A percentile compares a stretch with the other conserved stretches of the same genome.
These are phyloP conservation scores for Stemphylium beticola DNA, from an alignment of 2,329 filamentous ascomycete genomes.

Conservation along the genomic window DNA sequence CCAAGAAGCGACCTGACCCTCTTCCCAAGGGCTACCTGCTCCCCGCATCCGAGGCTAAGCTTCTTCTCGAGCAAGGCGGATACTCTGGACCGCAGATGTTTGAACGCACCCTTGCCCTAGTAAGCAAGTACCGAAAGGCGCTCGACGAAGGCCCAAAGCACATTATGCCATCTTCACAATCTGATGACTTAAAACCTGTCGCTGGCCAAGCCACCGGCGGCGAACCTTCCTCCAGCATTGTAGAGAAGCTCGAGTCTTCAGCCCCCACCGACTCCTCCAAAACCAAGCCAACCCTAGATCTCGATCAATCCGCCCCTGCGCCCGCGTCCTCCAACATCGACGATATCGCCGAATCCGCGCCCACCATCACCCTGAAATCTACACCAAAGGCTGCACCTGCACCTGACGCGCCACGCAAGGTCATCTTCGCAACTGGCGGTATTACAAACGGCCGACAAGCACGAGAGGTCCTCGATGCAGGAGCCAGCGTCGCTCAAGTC, in stretches of 20 bases:
- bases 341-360: slow-evolving; percentile 38
- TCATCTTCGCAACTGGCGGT: slow-evolving; percentile 92
- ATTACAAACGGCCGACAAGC: slow-evolving; percentile 90
- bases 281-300: slow-evolving; percentile 24
- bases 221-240: slow-evolving; percentile 16
- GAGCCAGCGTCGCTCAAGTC: slow-evolving; percentile 88
- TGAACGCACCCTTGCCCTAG: slow-evolving; percentile 76
- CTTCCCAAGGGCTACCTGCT: slow-evolving; percentile 71
- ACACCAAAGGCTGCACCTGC: slow-evolving; percentile 32
- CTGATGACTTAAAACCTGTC: slow-evolving; percentile 13
- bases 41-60: slow-evolving; percentile 68
- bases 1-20: slow-evolving; percentile 77
- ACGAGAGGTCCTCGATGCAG: slow-evolving; percentile 79
- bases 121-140: slow-evolving; percentile 73
- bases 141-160: slow-evolving; percentile 54
- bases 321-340: slow-evolving; percentile 35
- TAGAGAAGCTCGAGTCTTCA: slow-evolving; percentile 23
- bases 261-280: slow-evolving; percentile 9
- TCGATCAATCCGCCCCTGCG: slow-evolving; percentile 26
- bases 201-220: slow-evolving; percentile 18
- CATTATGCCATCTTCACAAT: slow-evolving; percentile 11
- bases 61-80: slow-evolving; percentile 79
- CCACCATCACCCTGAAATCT: slow-evolving; percentile 28
- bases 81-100: slow-evolving; percentile 93
- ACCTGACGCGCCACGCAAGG: slow-evolving; percentile 61